phyloP scores from a whole-genome alignment of 768 basidiomycete genomes.

The Inosperma sp. region DNA sequence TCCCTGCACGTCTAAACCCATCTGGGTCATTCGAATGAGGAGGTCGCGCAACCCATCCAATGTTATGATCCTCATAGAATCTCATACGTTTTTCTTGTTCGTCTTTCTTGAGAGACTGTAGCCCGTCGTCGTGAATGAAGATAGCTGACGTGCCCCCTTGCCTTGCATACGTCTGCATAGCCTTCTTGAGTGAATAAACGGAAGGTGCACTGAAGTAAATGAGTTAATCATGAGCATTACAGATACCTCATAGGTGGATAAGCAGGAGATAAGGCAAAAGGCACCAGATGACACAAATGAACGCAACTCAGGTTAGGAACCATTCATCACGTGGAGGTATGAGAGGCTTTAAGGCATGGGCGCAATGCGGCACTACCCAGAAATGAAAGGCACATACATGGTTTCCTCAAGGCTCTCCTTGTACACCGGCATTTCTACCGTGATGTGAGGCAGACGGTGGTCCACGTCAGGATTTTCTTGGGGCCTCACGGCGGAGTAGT shows the following conservation, averaged over 20 bases:
- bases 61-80: constrained; percentile 74
- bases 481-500: constrained; percentile 70
- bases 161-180: constrained; percentile 89
- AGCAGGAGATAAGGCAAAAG: constrained; percentile 8
- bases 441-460: constrained; percentile 63
- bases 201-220: constrained; percentile 54
- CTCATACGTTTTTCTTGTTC: constrained; percentile 63
- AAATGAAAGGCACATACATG: constrained; percentile 50
- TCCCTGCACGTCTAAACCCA: constrained; percentile 76
- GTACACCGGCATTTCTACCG: constrained; percentile 83
- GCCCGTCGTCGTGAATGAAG: constrained; percentile 79
- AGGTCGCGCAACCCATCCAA: constrained; percentile 83
- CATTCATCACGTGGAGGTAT: neutral
- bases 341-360: neutral
- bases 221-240: constrained; percentile 6
- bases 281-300: constrained; percentile 1
- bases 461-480: constrained; percentile 60
- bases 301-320: constrained; percentile 3
- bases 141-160: constrained; percentile 81
- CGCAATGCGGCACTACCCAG: neutral
- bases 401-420: constrained; percentile 80
- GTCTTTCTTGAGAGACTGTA: constrained; percentile 58
- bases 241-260: constrained; percentile 14
- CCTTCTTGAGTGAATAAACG: constrained; percentile 73
- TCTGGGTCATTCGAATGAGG: constrained; percentile 55